Evolutionary conservation across 176 grass and related monocot species (phyloP), one percentile per base, ranked within the genome.

Genomic region (Saccharum spontaneum): DNA sequence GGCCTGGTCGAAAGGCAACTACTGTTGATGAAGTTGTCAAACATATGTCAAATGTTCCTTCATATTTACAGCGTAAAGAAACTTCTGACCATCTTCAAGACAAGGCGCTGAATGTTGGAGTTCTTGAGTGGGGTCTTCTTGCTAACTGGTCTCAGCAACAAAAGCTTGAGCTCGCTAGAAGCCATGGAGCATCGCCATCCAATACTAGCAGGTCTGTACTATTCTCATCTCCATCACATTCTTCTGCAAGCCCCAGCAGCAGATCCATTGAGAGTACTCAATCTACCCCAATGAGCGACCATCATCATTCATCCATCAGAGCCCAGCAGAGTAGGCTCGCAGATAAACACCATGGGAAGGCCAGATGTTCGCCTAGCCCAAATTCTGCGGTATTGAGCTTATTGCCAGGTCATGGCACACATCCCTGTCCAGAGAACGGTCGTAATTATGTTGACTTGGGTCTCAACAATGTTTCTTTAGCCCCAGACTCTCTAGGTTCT

Each of bases 41-140:
- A 67, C 90, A 99, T 87, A 94, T 96, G 94, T 96, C 94, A 55
- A 92, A 91, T 84, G 94, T 99, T 86, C 94, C 97, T 22, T 85
- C 84, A 28, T 97, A 99, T 94, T 86, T 99, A 67, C 94, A 92
- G 88, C 36, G 13, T 37, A 77, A 69, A 67, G 82, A 92, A 46
- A 92, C 49, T 67, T 46, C 65, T 34, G 84, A 82, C 26, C 84
- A 89, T 52, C 71, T 92, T 90, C 97, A 94, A 76, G 93, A 88
- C 33, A 99, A 89, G 81, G 93, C 93, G 5, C 76, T 94, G 70
- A 96, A 92, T 92, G 83, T 96, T 79, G 97, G 97, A 78, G 91
- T 99, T 79, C 88, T 99, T 85, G 90, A 95, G 72, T 99, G 97
- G 97, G 93, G 86, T 6, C 84, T 90, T 82, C 93, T 96, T 65